Conservation (phyloP, 2,329 filamentous ascomycete species). For the Beauveria australis region DNA sequence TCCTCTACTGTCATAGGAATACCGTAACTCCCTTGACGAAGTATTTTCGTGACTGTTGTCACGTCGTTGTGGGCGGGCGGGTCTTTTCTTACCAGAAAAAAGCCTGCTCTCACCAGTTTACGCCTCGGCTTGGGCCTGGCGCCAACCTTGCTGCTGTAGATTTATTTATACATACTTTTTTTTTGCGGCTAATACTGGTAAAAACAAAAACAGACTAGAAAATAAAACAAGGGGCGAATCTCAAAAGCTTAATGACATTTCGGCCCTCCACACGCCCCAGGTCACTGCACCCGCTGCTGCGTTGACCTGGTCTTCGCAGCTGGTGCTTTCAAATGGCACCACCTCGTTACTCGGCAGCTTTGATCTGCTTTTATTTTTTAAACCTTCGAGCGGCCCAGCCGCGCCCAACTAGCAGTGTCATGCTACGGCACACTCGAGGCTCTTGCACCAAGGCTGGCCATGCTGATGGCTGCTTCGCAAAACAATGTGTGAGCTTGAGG, state of each 20-base stretch:
- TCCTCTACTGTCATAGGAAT: too few species aligned
- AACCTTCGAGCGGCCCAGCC: neutral
- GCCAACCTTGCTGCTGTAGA: neutral
- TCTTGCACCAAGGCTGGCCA: neutral
- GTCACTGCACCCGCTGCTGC: neutral
- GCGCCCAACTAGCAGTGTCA: neutral
- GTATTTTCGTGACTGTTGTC: neutral
- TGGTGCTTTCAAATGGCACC: neutral
- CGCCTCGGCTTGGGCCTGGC: neutral
- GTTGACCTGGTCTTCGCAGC: neutral
- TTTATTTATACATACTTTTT: too few species aligned
- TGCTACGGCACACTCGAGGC: neutral
- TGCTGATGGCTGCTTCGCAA: neutral
- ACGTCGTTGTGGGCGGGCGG: neutral
- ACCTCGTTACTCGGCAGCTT: neutral
- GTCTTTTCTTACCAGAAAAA: neutral
- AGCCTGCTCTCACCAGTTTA: neutral
- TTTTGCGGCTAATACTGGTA: neutral
- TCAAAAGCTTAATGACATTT: neutral
- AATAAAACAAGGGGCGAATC: neutral
- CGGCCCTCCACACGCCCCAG: neutral
- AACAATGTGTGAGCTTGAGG: neutral
- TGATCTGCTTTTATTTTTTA: neutral
- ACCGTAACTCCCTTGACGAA: too few species aligned
- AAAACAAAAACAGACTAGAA: too few species aligned